phyloP scores from a whole-genome alignment of 2,329 filamentous ascomycete genomes.

The Neofusicoccum parvum region DNA sequence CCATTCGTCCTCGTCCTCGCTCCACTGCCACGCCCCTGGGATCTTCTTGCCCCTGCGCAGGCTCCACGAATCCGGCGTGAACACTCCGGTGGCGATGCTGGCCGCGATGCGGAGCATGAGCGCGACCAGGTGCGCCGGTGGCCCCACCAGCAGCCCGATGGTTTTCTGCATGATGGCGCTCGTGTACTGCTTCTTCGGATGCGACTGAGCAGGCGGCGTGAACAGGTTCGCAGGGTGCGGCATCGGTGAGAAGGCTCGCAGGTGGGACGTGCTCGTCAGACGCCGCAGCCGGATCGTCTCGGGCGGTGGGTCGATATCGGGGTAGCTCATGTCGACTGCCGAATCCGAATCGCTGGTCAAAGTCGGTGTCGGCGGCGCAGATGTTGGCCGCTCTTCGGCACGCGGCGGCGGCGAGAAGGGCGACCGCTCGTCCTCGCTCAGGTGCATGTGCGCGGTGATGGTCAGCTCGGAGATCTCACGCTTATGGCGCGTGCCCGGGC shows the following conservation, averaged over 20 bases:
- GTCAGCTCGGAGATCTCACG: slow-evolving; percentile 41
- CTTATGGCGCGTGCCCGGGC: slow-evolving; percentile 30
- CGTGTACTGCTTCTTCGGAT: slow-evolving; percentile 36
- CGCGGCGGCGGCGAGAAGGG: slow-evolving; percentile 19
- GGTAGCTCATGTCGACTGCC: slow-evolving; percentile 41
- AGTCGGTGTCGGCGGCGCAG: slow-evolving; percentile 48
- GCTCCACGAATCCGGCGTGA: slow-evolving; percentile 38
- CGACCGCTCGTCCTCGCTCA: slow-evolving; percentile 19
- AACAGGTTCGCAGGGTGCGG: slow-evolving; percentile 69
- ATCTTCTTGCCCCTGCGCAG: slow-evolving; percentile 36
- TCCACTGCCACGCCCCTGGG: slow-evolving; percentile 61
- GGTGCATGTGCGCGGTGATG: slow-evolving; percentile 30
- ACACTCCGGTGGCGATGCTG: slow-evolving; percentile 61
- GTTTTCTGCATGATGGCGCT: slow-evolving; percentile 73
- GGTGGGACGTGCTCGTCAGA: slow-evolving; percentile 56
- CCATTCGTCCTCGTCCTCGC: slow-evolving; percentile 55
- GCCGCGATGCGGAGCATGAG: slow-evolving; percentile 82
- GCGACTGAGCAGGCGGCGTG: slow-evolving; percentile 49
- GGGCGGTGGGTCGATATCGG: slow-evolving; percentile 44
- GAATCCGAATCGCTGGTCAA: slow-evolving; percentile 45
- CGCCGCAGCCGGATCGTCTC: slow-evolving; percentile 40
- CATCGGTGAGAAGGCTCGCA: slow-evolving; percentile 65
- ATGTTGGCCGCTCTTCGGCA: slow-evolving; percentile 29
- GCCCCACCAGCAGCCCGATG: slow-evolving; percentile 73
- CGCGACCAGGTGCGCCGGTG: slow-evolving; percentile 75